Base-by-base conservation (phyloP, 2,329 filamentous ascomycete genomes). In the Stachybotrys echinatus region DNA sequence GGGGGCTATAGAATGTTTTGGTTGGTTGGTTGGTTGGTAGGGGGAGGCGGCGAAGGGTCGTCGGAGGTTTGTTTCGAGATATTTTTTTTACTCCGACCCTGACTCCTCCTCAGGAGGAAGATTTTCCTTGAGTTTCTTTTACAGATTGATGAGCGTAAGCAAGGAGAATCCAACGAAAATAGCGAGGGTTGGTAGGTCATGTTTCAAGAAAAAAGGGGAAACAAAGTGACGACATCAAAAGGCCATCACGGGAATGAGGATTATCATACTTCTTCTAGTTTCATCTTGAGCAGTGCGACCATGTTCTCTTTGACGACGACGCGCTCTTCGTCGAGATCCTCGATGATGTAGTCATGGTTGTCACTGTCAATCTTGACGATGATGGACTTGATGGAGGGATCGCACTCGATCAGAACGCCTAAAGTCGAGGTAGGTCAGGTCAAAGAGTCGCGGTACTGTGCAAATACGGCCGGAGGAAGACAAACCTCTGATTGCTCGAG, bases 311-410 rank as follows among this genome's bases (percentile, higher is more conserved):
- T 89, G 50, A 92, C 80, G 3, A 92, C 75, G 1, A 90, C 74
- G 51, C 86, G 84, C 64, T 87, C 80, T 52, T 92, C 88, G 68
- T 92, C 88, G 2, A 92, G 78, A 54, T 91, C 87, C 60, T 91
- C 87, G 54, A 91, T 87, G 62, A 92, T 88, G 65, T 83, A 89
- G 55, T 85, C 83, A 67, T 91, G 83, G 57, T 79, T 77, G 50
- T 81, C 74, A 59, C 74, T 80, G 68, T 92, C 85, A 58, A 92
- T 88, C 61, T 84, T 87, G 58, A 88, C 75, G 61, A 92, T 86
- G 73, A 92, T 90, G 55, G 88, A 87, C 70, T 91, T 92, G 77
- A 92, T 91, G 42, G 87, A 89, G n/a, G 88, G 85, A 65, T 92
- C 88, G 69, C 87, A 90, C 68, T 90, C 83, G 68, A 92, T 83